Conservation (phyloP, 768 basidiomycete genomes). For the Auriscalpium vulgare region DNA sequence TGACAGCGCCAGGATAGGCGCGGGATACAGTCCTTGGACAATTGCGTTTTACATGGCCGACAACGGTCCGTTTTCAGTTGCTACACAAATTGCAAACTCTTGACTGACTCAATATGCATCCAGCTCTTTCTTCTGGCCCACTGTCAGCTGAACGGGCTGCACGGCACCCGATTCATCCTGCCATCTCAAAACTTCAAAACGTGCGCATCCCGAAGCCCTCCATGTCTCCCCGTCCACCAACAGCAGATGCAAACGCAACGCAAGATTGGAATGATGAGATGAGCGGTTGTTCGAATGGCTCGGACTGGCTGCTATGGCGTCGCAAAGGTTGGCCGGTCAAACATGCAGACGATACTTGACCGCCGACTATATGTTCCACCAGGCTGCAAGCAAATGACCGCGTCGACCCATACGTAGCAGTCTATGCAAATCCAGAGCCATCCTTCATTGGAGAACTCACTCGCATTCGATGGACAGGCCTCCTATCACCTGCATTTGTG, state of each 20-base stretch:
- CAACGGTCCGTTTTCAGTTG: too few relatives aligned
- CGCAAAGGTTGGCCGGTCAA: constrained; percentile 43
- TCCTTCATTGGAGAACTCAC: constrained; percentile 37
- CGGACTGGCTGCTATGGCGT: constrained; percentile 58
- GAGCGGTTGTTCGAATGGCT: constrained; percentile 61
- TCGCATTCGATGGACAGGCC: constrained; percentile 54
- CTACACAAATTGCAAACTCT: too few relatives aligned
- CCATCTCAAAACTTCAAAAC: constrained; percentile 21
- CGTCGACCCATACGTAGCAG: constrained; percentile 60
- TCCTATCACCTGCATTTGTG: constrained; percentile 46
- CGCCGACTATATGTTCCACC: neutral
- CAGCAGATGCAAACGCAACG: constrained; percentile 27
- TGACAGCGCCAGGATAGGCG: too few relatives aligned
- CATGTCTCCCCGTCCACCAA: constrained; percentile 22
- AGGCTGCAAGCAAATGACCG: constrained; percentile 58
- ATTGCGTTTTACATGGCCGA: too few relatives aligned
- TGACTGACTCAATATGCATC: too few relatives aligned
- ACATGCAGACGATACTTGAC: too few relatives aligned
- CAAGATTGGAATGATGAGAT: constrained; percentile 44
- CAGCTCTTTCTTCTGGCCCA: neutral
- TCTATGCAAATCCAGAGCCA: constrained; percentile 50
- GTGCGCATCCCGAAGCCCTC: constrained; percentile 34
- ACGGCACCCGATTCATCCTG: constrained; percentile 17
- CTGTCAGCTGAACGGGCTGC: neutral
- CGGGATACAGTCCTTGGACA: too few relatives aligned